Percentiles rank a stretch among this genome's conserved stretches.
Conservation (phyloP, 2,329 filamentous ascomycete species). For the Epichloe elymi region DNA sequence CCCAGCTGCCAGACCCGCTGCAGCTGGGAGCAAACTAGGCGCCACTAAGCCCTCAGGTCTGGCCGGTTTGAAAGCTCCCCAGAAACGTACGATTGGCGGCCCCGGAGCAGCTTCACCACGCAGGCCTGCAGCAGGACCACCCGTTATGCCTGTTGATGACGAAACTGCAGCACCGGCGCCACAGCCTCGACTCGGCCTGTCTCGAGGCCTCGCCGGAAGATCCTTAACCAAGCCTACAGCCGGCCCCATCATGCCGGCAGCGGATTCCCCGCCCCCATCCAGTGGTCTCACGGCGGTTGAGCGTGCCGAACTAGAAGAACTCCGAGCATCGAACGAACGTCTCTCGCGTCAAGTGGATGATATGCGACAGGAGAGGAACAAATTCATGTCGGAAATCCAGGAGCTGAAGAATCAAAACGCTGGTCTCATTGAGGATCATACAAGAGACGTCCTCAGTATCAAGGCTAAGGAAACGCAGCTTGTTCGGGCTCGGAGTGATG, state of each 20-base stretch:
- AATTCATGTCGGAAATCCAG: conserved; percentile 73
- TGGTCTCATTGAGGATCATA: conserved; percentile 92
- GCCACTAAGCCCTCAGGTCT: conserved; percentile 39
- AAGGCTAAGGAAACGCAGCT: conserved; percentile 98
- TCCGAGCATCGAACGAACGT: conserved; percentile 71
- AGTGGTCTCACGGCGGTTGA: conserved; percentile 67
- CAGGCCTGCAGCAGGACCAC: conserved; percentile 32
- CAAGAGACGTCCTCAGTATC: conserved; percentile 85
- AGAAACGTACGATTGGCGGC: conserved; percentile 38
- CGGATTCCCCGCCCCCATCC: conserved; percentile 43
- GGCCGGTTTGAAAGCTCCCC: conserved; percentile 46
- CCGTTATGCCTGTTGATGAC: conserved; percentile 41
- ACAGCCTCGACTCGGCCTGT: conserved; percentile 50
- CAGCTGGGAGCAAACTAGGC: conserved; percentile 37
- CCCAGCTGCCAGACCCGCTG: conserved; percentile 38
- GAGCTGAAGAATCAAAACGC: conserved; percentile 97
- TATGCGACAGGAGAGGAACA: conserved; percentile 66
- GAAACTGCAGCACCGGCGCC: conserved; percentile 45
- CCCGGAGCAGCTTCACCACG: conserved; percentile 41
- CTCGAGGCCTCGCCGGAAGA: conserved; percentile 71
- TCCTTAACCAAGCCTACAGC: conserved; percentile 65
- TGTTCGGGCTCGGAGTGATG: conserved; percentile 79
- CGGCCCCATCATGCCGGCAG: conserved; percentile 34
- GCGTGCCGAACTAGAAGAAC: conserved; percentile 80
- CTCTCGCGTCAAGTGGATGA: conserved; percentile 66